phyloP scores from a whole-genome alignment of 192 early-diverging fungal species.

The Coemansia furcata region DNA sequence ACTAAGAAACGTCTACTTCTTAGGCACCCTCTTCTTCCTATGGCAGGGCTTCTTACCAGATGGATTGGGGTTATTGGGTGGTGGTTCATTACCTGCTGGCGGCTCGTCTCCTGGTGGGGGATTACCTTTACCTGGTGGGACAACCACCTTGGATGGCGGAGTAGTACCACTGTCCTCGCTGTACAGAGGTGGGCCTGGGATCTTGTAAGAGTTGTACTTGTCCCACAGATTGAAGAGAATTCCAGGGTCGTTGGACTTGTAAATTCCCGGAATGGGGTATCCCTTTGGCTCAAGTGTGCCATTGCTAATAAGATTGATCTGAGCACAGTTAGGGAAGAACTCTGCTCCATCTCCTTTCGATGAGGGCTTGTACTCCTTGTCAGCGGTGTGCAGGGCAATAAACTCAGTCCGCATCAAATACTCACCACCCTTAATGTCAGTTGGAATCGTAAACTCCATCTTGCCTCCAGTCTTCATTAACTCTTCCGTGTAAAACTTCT shows the following conservation, averaged over 20 bases:
- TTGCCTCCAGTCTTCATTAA: slow-evolving; percentile 11
- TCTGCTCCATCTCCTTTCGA: slow-evolving; percentile 12
- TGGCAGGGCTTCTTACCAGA: background rate
- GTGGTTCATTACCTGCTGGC: background rate
- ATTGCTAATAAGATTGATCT: slow-evolving; percentile 7
- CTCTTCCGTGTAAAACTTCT: slow-evolving; percentile 14
- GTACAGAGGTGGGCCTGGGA: background rate
- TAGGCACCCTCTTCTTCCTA: background rate
- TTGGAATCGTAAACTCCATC: slow-evolving; percentile 17
- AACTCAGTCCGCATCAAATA: slow-evolving; percentile 30
- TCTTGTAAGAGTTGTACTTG: background rate
- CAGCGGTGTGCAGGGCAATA: slow-evolving; percentile 22
- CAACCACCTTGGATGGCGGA: background rate
- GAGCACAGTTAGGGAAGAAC: slow-evolving; percentile 29
- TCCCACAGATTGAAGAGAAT: slow-evolving; percentile 10
- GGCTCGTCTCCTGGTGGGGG: no score
- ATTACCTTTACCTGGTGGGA: no score
- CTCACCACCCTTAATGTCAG: slow-evolving; percentile 15
- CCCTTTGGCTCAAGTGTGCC: background rate
- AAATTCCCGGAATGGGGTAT: slow-evolving; percentile 21
- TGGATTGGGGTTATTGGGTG: no score
- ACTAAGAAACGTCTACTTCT: background rate
- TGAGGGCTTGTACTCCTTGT: background rate
- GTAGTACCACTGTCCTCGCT: background rate
- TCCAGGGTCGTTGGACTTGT: slow-evolving; percentile 11